Base-by-base conservation (phyloP, 352 stramenopile genomes). In the Pythium chondricola region DNA sequence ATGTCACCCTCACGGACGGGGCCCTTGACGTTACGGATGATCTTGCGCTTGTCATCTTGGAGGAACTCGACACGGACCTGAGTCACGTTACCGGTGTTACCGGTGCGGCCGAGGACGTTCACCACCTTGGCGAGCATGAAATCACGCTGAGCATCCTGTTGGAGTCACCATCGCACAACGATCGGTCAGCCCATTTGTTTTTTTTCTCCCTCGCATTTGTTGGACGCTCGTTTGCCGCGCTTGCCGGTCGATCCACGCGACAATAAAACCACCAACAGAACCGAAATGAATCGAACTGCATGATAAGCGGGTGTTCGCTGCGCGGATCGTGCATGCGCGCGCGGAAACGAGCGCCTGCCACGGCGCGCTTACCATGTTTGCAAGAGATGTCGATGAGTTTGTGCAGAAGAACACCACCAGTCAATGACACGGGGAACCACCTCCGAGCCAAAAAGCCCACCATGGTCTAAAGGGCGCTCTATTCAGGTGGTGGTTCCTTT, bases 41-140 rank as follows among this genome's bases (percentile, higher is more conserved):
- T 99, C 66, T 93, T 97, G 76, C 97, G 94, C 68, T 95, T 96
- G 74, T 97, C 87, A 65, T 98, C 93, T 75, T 99, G 95, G 63
- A 99, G 89, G 80, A 99, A 99, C 80, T 99, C 96, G 52, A 99
- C 97, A 71, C 96, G 95, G 42, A 97, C 89, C 70, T 99, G 97
- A 61, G 96, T 99, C 43, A 99, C 97, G 79, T 99, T 99, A 85
- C 97, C 97, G 59, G 97, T 99, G 93, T 98, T 99, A 69, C 97
- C 97, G 53, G 97, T 99, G 74, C 97, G 95, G 76, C 97, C 97
- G 56, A 99, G 84, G 66, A 99, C 96, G 67, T 94, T 94, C 77
- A 97, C 97, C 47, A 99, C 95, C 79, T 98, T 98, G 73, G 95
- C 96, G 65, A 98, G 89, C 83, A 98, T 99, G 63, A 98, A 97